Evolutionary conservation across 2,329 filamentous ascomycete genomes (phyloP).

Genomic region (Fusarium annulatum): DNA sequence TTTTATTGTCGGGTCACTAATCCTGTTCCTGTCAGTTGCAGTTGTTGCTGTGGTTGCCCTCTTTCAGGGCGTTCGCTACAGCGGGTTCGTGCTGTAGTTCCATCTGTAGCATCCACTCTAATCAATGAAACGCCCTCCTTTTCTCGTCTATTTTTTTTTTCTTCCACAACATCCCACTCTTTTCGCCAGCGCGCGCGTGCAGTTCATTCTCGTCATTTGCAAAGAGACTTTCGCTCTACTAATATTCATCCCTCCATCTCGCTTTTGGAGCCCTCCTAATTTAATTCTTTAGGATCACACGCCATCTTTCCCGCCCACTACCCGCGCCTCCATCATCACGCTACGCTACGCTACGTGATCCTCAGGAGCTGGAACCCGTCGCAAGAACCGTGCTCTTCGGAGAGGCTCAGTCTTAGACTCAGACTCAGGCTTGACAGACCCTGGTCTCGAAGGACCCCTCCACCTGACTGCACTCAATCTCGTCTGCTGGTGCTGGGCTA

Average conservation of each 20-base stretch:
- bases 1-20: constrained; percentile 1
- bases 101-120: constrained; percentile 29
- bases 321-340: constrained; percentile 44
- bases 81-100: constrained; percentile 26
- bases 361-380: constrained; percentile 13
- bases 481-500: constrained; percentile 22
- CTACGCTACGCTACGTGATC: constrained; percentile 25
- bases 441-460: constrained; percentile 36
- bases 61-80: constrained; percentile 23
- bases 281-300: constrained; percentile 40
- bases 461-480: constrained; percentile 43
- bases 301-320: constrained; percentile 42
- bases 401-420: constrained; percentile 18
- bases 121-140: constrained; percentile 33
- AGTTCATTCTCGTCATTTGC: neutral
- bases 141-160: constrained; percentile 21
- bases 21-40: constrained; percentile 19
- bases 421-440: constrained; percentile 25
- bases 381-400: constrained; percentile 36
- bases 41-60: constrained; percentile 18
- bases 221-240: constrained; percentile 5
- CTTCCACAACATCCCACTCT: constrained; percentile 34
- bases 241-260: constrained; percentile 25
- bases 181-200: constrained; percentile 15
- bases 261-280: constrained; percentile 35